These are phyloP conservation scores for Yarrowia galli DNA, from an alignment of 1,139 yeast species.

Conservation along the genomic window DNA sequence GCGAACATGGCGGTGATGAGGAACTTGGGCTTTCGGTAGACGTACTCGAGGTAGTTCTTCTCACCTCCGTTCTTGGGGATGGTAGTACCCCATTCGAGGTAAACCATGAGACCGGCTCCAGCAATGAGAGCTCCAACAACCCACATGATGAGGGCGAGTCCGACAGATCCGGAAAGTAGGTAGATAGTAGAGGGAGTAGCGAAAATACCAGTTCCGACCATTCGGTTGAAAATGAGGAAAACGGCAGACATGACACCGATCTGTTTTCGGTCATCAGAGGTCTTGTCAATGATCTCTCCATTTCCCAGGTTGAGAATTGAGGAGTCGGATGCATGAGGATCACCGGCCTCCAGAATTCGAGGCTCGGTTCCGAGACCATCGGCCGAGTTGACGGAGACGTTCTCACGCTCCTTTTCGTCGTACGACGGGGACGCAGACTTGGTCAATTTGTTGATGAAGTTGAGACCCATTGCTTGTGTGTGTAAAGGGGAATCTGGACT, in stretches of 20 bases:
- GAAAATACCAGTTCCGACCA: conserved; percentile 89
- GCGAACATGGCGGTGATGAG: conserved; percentile 79
- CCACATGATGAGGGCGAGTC: conserved; percentile 77
- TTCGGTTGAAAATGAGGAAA: conserved; percentile 75
- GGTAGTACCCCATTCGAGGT: conserved; percentile 84
- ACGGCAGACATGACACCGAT: conserved; percentile 74
- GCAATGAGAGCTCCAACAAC: conserved; percentile 78
- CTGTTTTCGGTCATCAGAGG: conserved; percentile 45
- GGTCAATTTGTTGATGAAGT: conserved; percentile 30
- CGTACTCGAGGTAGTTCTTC: conserved; percentile 78
- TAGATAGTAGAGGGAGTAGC: conserved; percentile 84
- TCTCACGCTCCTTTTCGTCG: conserved; percentile 22
- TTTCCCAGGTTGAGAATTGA: conserved; percentile 31
- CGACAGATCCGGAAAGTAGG: conserved; percentile 74
- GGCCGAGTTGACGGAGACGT: conserved; percentile 22
- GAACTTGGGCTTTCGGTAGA: conserved; percentile 71
- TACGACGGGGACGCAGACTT: conserved; percentile 18
- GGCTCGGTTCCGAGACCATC: conserved; percentile 26
- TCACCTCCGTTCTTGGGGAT: conserved; percentile 90
- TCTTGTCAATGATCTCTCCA: conserved; percentile 36
- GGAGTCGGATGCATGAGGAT: conserved; percentile 24
- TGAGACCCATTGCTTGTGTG: conserved; percentile 28
- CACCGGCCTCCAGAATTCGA: conserved; percentile 29
- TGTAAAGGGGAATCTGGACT: not conserved
- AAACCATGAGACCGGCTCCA: conserved; percentile 74